A percentile compares a stretch with the other conserved stretches of the same genome.
Evolutionary conservation across 176 grass and related monocot genomes (phyloP).

Genomic region (Phyllostachys edulis): DNA sequence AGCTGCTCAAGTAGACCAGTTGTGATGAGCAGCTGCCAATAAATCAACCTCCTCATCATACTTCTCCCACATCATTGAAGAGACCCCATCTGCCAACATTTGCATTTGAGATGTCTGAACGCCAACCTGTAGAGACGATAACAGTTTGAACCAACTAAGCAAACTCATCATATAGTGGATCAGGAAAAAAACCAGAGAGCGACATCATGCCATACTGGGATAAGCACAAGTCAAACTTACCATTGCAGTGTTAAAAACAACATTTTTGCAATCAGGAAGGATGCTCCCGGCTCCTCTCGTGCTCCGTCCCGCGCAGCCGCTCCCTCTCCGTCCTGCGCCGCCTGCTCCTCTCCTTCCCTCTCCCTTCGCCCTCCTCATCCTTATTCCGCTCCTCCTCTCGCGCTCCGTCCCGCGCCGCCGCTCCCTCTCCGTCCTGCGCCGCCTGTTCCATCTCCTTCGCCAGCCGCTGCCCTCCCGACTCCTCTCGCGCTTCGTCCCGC

Average conservation of each 20-base stretch:
- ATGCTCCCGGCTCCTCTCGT: no score
- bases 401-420: no score
- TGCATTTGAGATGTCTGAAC: slow-evolving; percentile 99
- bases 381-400: no score
- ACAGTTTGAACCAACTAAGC: slow-evolving; percentile 29
- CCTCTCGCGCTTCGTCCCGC: no score
- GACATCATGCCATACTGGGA: background rate
- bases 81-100: slow-evolving; percentile 72
- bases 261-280: slow-evolving; percentile 94
- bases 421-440: no score
- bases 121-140: slow-evolving; percentile 62
- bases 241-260: slow-evolving; percentile 91
- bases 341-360: no score
- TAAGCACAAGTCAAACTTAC: slow-evolving; percentile 49
- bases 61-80: slow-evolving; percentile 84
- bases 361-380: no score
- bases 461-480: no score
- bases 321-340: no score
- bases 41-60: slow-evolving; percentile 93
- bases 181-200: background rate
- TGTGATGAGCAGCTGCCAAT: slow-evolving; percentile 54
- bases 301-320: no score
- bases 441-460: no score
- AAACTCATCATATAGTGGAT: background rate
- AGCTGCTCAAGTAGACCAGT: slow-evolving; percentile 92